These are phyloP conservation scores for Cryptococcus sp. DNA, from an alignment of 1,284 basidiomycete genomes.

Conservation along the genomic window DNA sequence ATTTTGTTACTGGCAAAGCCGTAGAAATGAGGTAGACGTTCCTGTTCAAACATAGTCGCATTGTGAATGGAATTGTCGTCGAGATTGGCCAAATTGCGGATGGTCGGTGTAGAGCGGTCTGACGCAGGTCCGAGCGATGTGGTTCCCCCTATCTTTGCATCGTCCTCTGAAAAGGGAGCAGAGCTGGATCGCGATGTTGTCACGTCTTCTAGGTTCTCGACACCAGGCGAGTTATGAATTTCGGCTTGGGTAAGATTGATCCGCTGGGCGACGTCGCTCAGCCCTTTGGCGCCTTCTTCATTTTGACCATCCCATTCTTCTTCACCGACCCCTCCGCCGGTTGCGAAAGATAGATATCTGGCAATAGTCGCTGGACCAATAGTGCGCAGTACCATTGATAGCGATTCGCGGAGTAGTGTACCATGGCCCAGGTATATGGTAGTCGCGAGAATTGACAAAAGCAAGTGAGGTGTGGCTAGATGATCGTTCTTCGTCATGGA, in stretches of 20 bases:
- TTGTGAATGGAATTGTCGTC: background rate
- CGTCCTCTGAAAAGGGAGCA: background rate
- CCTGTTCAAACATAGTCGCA: background rate
- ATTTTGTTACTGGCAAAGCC: conserved; percentile 82
- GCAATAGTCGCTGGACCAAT: conserved; percentile 73
- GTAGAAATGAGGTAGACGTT: conserved; percentile 58
- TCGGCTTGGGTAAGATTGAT: background rate
- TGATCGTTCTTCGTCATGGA: conserved; percentile 54
- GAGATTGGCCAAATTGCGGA: background rate
- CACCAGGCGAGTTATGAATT: background rate
- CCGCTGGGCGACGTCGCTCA: conserved; percentile 62
- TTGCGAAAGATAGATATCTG: conserved; percentile 76
- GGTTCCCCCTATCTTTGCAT: background rate
- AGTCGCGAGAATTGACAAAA: conserved; percentile 80
- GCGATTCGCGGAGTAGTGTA: conserved; percentile 66
- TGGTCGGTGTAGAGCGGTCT: conserved; percentile 1
- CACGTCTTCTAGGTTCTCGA: background rate
- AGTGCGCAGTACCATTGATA: conserved; percentile 66
- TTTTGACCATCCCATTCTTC: conserved; percentile 49
- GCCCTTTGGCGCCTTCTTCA: conserved; percentile 62
- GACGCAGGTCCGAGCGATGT: background rate
- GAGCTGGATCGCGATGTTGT: background rate
- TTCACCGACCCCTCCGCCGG: conserved; percentile 64
- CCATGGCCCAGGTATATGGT: conserved; percentile 81
- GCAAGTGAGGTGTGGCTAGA: conserved; percentile 71